Conservation (phyloP, 352 stramenopile species). For the Globisporangium ultimum region DNA sequence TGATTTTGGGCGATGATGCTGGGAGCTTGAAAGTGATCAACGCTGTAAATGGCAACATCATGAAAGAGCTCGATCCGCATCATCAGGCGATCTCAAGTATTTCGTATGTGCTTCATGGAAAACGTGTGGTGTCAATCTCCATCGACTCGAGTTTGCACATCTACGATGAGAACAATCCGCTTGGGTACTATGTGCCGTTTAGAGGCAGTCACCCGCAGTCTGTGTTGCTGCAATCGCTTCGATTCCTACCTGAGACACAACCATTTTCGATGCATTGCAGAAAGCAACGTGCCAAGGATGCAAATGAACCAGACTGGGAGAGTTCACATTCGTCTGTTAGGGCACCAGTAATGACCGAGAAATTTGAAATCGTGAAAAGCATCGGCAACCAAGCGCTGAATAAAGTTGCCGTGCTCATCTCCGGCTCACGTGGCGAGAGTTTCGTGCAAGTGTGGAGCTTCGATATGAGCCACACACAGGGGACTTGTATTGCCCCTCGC, state of each 20-base stretch:
- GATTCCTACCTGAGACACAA: slow-evolving; percentile 29
- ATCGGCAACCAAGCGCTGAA: slow-evolving; percentile 50
- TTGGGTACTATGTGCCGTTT: slow-evolving; percentile 69
- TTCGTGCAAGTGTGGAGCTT: slow-evolving; percentile 79
- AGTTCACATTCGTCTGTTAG: background rate
- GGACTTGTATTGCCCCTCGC: slow-evolving; percentile 38
- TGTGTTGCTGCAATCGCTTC: slow-evolving; percentile 54
- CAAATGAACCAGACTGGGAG: slow-evolving; percentile 1
- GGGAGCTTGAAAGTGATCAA: slow-evolving; percentile 73
- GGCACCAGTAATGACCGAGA: slow-evolving; percentile 6
- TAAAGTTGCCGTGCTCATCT: slow-evolving; percentile 42
- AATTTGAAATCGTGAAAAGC: slow-evolving; percentile 49
- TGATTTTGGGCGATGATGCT: slow-evolving; percentile 71
- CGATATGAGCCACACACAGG: slow-evolving; percentile 60
- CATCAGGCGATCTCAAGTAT: slow-evolving; percentile 36
- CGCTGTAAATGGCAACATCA: slow-evolving; percentile 74
- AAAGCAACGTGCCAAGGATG: background rate
- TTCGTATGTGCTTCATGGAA: slow-evolving; percentile 54
- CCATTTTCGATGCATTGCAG: background rate
- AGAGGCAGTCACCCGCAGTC: slow-evolving; percentile 50
- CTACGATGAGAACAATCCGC: slow-evolving; percentile 65
- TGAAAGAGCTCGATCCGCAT: slow-evolving; percentile 77
- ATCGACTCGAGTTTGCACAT: slow-evolving; percentile 60
- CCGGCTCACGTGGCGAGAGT: slow-evolving; percentile 36
- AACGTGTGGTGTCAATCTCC: slow-evolving; percentile 63